These are phyloP conservation scores for Coniochaeta sp. DNA, from an alignment of 2,329 filamentous ascomycete genomes.

Conservation along the genomic window DNA sequence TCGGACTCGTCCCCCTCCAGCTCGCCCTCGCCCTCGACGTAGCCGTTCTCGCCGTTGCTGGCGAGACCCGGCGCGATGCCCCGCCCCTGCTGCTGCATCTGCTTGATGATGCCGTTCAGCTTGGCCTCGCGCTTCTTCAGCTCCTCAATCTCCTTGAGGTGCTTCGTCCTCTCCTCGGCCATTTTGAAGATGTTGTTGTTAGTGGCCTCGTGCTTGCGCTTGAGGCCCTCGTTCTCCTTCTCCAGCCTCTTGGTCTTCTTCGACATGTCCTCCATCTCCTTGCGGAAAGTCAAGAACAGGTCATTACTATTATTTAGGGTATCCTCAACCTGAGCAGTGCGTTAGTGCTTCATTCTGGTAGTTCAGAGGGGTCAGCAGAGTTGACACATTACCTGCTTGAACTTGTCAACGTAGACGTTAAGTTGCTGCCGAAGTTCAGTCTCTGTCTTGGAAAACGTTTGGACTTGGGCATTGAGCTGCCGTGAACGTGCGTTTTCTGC, in stretches of 20 bases:
- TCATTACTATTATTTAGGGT: constrained; percentile 98
- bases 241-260: constrained; percentile 97
- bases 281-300: constrained; percentile 90
- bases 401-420: constrained; percentile 98
- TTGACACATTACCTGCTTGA: constrained; percentile 80
- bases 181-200: constrained; percentile 94
- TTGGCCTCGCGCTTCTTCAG: constrained; percentile 82
- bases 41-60: constrained; percentile 50
- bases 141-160: constrained; percentile 69
- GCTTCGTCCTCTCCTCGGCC: constrained; percentile 83
- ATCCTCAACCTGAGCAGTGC: constrained; percentile 75
- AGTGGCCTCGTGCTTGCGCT: constrained; percentile 86
- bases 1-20: constrained; percentile 59
- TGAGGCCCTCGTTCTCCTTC: constrained; percentile 88
- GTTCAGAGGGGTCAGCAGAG: constrained; percentile 8
- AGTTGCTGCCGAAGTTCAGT: constrained; percentile 88
- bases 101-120: constrained; percentile 87
- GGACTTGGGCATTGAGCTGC: constrained; percentile 83
- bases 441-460: constrained; percentile 94
- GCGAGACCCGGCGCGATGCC: constrained; percentile 58
- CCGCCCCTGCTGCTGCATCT: constrained; percentile 91
- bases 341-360: constrained; percentile 9
- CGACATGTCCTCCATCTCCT: constrained; percentile 99
- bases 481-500: constrained; percentile 72
- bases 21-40: constrained; percentile 51